Base-by-base conservation (phyloP, 495 filamentous ascomycete species). In the Neurospora hispaniola region DNA sequence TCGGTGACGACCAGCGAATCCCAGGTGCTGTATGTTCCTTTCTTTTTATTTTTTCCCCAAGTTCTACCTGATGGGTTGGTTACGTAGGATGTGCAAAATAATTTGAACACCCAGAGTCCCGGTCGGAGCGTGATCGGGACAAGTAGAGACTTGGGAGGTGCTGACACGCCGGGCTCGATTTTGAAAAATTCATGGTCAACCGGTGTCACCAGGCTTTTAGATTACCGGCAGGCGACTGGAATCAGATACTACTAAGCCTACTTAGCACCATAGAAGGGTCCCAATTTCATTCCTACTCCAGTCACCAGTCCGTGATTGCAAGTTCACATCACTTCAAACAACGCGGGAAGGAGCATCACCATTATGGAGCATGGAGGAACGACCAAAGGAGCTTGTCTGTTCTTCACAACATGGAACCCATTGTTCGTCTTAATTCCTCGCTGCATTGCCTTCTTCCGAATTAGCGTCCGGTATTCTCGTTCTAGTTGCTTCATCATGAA, bases 21-120 rank as follows among this genome's bases (percentile, higher is more conserved):
- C 81, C 75, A 74, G 77, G 81, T 84, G 82, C 80, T 83, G 79
- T 83, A 83, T 81, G 80, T 82, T 76, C 79, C 77, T 73, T 54
- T 54, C 1, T 23, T 54, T 54, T 54, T 54, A 12, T 0, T 20
- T 23, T 54, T 14, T 44, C 18, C n/a, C 43, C 43, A 54, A 11
- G 20, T 54, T 54, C 46, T 5, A 12, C 23, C 20, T 12, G 48
- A 2, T 11, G 11, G 27, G 11, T 59, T 59, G 48, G 9, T 27
- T 23, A 20, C 43, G 20, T 54, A 4, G 9, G 10, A 23, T 54
- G 46, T 48, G 46, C 20, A 12, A 20, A 10, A 20, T 18, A 46
- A 59, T 14, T 20, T 11, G 48, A 27, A 12, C 48, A 12, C 11
- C 11, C 23, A 4, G 20, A 23, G 46, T n/a, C 8, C 46, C 46